phyloP scores from a whole-genome alignment of 495 filamentous ascomycete genomes.

The Talaromyces wortmannii region DNA sequence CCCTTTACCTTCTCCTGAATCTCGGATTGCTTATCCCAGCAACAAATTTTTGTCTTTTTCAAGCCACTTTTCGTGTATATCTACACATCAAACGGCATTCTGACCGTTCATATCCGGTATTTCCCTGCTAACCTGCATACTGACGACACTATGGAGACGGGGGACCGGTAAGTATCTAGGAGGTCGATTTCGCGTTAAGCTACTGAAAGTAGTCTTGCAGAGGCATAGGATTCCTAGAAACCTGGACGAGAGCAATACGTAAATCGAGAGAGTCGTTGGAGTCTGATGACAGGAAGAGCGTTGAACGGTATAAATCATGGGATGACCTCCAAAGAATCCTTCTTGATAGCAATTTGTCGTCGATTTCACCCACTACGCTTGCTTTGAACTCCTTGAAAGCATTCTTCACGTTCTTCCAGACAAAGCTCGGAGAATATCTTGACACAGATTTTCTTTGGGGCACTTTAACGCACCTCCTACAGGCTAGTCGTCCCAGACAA shows the following conservation, averaged over 20 bases:
- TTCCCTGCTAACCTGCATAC: background rate
- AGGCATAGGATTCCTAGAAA: background rate
- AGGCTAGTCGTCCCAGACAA: background rate
- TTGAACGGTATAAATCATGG: background rate
- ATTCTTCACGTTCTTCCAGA: background rate
- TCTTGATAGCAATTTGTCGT: background rate
- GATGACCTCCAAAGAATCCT: background rate
- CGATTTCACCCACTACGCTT: background rate
- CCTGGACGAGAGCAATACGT: background rate
- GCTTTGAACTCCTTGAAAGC: background rate
- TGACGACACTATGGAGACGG: background rate
- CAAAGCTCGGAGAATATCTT: background rate
- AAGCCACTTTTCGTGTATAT: too few relatives aligned
- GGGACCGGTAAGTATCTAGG: background rate
- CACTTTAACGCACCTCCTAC: background rate
- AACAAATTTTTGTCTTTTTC: background rate
- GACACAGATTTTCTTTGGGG: background rate
- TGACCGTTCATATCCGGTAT: background rate
- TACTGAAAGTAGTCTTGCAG: background rate
- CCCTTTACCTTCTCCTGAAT: background rate
- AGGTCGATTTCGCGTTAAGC: background rate
- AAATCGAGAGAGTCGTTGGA: background rate
- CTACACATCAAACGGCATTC: background rate
- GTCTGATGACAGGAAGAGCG: background rate
- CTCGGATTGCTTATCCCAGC: background rate